Base-by-base conservation (phyloP, 164 flowering plant species). In the Aristolochia californica region DNA sequence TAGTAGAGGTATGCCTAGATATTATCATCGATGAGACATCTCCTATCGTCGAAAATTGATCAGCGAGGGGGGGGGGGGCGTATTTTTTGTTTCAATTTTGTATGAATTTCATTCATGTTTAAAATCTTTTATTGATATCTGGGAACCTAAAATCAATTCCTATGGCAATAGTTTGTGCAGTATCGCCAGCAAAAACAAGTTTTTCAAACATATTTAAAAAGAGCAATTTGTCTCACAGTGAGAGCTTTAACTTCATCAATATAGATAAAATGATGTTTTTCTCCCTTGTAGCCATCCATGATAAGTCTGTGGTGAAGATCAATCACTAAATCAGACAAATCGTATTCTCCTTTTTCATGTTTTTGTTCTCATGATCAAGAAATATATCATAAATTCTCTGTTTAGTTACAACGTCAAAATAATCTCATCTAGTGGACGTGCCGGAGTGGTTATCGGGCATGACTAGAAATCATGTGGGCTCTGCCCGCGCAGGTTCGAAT, bases 381-480 rank as follows among this genome's bases (percentile, higher is more conserved):
- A 78, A 88, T 24, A 85, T 68, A 5, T 78, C 66, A 65, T 82
- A 88, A 20, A 85, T 65, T 5, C n/a, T 66, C 17, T 78, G n/a
- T n/a, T n/a, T n/a, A n/a, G n/a, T n/a, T n/a, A n/a, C n/a, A n/a
- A n/a, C n/a, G n/a, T n/a, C n/a, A n/a, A n/a, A n/a, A n/a, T n/a
- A n/a, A n/a, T n/a, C n/a, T 28, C 30, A 28, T 28, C 30, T 0
- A 12, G 84, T 82, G 89, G 82, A 72, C 90, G 87, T 84, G 94
- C 94, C 89, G 87, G 97, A 88, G 97, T 86, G 94, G 91, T 88
- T 88, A 88, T 84, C 91, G 88, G 97, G 94, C 91, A 82, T 84
- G 91, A 84, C 89, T 88, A 86, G 91, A 86, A 86, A 86, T 86
- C 88, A 84, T 88, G 89, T 84, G 91, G 91, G 94, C 91, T 86